Conservation (phyloP, 345 rosid genomes). For the Eucalyptus grandis region DNA sequence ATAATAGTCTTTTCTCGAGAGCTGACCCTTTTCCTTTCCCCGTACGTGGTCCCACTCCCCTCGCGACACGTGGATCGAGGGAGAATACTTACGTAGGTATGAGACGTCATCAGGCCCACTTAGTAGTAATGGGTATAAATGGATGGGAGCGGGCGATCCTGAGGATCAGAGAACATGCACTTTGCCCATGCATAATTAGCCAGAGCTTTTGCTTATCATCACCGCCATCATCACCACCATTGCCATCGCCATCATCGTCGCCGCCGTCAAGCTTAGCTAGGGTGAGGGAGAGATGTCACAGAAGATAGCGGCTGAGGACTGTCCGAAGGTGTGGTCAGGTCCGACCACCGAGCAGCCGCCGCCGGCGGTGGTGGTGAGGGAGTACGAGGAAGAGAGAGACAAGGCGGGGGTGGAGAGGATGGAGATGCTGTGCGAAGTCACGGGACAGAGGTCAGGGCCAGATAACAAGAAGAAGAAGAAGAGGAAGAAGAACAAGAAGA, state of each 20-base stretch:
- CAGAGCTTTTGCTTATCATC: neutral
- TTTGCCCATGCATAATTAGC: neutral
- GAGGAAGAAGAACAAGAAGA: conserved; percentile 19
- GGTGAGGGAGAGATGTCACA: conserved; percentile 7
- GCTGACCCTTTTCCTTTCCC: neutral
- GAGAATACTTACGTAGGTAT: neutral
- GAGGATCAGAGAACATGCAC: neutral
- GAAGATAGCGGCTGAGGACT: conserved; percentile 18
- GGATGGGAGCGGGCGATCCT: neutral
- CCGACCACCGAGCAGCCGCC: neutral
- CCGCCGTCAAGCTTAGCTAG: neutral
- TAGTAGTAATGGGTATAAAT: neutral
- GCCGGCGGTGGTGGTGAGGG: conserved; percentile 29
- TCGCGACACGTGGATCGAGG: neutral
- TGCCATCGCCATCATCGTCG: neutral
- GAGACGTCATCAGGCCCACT: neutral
- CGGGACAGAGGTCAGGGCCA: neutral
- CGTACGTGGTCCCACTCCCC: neutral
- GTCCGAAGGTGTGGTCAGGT: neutral
- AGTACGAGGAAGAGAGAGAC: conserved; percentile 45
- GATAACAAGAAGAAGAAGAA: neutral
- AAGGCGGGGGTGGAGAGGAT: conserved; percentile 50
- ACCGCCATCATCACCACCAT: neutral
- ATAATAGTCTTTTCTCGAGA: neutral
- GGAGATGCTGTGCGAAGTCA: conserved; percentile 46